Base-by-base conservation (phyloP, 768 basidiomycete species). In the Lentinula lateritia region DNA sequence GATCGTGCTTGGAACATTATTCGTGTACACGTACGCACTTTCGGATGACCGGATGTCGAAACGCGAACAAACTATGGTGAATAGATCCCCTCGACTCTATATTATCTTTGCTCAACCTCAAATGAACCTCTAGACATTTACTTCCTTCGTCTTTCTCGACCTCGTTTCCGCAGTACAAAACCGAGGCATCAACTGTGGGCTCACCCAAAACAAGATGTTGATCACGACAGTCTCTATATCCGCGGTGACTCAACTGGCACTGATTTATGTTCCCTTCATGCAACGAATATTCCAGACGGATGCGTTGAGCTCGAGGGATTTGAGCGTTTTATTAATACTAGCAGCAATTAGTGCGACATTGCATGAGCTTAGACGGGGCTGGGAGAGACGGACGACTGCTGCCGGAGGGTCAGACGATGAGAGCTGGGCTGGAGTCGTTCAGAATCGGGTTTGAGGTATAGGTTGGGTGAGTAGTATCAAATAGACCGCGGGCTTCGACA, bases 101-200 rank as follows among this genome's bases (percentile, higher is more conserved):
- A 39, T n/a, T n/a, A 38, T 28, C 43, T 39, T 58, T 65, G 52
- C 59, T 61, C 46, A 35, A 28, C 32, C 20, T n/a, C 28, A 28
- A 4, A 28, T 28, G 28, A 28, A 28, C 28, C 28, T 56, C 18
- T 73, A 97, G 96, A 97, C 96, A 28, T 98, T 98, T 74, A 91
- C 95, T 16, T 90, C 88, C 70, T 98, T 98, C 75, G 96, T 98
- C 61, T 92, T 98, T 80, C 88, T 98, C 64, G 96, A 98, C 74
- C 85, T 98, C 48, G 90, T 94, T 9, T 98, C 95, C 42, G 96
- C 96, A 1, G 74, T 97, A 36, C 95, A 98, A 72, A 96, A 92
- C 73, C 92, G 96, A 58, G 94, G 94, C 10, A 83, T 98, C 15
- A 87, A 88, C 46, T 96, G 94, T 66, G 88, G 86, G 6, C 70